Base-by-base conservation (phyloP, 2,329 filamentous ascomycete species). In the Neophaeococcomyces mojaviensis region DNA sequence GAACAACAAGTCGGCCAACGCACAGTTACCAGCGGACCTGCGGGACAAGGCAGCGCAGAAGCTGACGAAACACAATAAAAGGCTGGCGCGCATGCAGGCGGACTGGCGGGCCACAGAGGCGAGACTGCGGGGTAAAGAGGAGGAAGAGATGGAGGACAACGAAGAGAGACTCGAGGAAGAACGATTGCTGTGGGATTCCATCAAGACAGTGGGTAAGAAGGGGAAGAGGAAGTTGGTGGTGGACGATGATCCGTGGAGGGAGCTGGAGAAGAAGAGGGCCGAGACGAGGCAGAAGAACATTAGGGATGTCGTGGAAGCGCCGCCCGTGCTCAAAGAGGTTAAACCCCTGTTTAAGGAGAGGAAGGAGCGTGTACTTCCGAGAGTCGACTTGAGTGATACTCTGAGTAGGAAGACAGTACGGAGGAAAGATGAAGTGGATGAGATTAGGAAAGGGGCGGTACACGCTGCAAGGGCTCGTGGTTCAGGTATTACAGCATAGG, bases 31-130 rank as follows among this genome's bases (percentile, higher is more conserved):
- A 3, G 43, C 82, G 78, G 53, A 81, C 83, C 49, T 75, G 80
- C 30, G 30, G 12, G 5, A 66, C 28, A 79, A 84, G 0, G 59
- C 83, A 7, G 84, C 87, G 60, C 75, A 81, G 15, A 76, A 78
- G 52, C 74, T 79, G 42, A 96, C 89, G 4, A 84, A 82, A 63
- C 92, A 89, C 59, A 89, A 96, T 68, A 84, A 81, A 62, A 82
- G 84, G 54, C 82, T 96, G 49, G 72, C 74, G 41, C 72, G 72
- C 40, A 64, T 82, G 61, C 77, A 81, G 53, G 64, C 65, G 7
- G 69, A 74, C 18, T 82, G 79, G 78, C 70, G 76, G 26, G 67
- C 73, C 50, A 71, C 73, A 38, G 74, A 78, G 26, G 68, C 61
- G 16, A 62, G 65, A 46, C 66, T 74, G 72, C 81, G 82, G 57